A percentile compares a stretch with the other conserved stretches of the same genome.
Conservation (phyloP, 208 protist species). For the Leishmania martiniquensis region DNA sequence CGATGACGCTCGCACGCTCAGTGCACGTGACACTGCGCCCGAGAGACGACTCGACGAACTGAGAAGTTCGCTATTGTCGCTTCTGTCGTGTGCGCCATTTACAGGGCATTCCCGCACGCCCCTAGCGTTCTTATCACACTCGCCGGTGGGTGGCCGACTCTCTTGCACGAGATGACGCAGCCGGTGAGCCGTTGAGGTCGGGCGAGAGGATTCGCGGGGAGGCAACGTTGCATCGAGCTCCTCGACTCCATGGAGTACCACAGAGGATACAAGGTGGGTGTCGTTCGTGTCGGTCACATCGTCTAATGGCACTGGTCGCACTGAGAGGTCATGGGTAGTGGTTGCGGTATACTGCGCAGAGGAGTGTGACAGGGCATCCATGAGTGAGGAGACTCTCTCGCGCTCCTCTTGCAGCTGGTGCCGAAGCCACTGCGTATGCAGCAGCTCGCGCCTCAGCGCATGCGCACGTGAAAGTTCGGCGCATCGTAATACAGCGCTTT, state of each 20-base stretch:
- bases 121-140: neutral
- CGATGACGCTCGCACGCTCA: neutral
- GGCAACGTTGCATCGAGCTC: no score
- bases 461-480: constrained; percentile 46
- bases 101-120: constrained; percentile 14
- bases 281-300: neutral
- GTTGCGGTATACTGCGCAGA: neutral
- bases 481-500: constrained; percentile 27
- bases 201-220: neutral
- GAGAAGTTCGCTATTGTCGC: neutral
- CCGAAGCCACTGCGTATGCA: constrained; percentile 45
- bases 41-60: neutral
- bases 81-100: neutral
- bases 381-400: neutral
- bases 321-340: neutral
- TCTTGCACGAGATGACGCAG: constrained; percentile 19
- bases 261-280: neutral
- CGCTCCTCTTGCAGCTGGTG: constrained; percentile 19
- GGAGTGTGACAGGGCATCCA: neutral
- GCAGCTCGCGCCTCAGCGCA: constrained; percentile 40
- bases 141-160: neutral
- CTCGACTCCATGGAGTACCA: neutral
- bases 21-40: neutral
- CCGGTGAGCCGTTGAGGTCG: neutral
- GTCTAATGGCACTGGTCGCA: neutral